These are phyloP conservation scores for Xylaria palmicola DNA, from an alignment of 495 filamentous ascomycete genomes.

Conservation along the genomic window DNA sequence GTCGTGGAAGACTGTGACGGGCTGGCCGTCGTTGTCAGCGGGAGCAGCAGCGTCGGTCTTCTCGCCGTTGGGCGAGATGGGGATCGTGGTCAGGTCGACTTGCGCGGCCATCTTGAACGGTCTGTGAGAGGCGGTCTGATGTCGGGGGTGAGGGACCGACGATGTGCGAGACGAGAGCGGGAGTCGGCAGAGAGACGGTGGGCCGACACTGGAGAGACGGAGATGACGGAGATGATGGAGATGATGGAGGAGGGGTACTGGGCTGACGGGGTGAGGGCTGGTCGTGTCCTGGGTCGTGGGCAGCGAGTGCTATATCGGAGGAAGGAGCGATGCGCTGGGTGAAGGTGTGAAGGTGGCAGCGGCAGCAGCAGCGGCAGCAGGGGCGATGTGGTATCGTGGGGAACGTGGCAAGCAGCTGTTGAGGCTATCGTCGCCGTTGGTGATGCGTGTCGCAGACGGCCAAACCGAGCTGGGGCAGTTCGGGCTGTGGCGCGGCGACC, in stretches of 20 bases:
- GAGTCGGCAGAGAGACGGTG: neutral
- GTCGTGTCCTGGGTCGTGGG: neutral
- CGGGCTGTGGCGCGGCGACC: neutral
- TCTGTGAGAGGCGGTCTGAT: neutral
- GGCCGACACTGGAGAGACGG: neutral
- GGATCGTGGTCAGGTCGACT: constrained; percentile 64
- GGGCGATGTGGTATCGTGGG: neutral
- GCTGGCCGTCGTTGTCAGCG: constrained; percentile 44
- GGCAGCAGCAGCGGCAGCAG: neutral
- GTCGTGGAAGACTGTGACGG: constrained; percentile 93
- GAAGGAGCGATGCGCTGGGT: neutral
- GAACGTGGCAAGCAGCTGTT: neutral
- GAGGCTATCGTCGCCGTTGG: neutral
- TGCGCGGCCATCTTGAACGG: constrained; percentile 46
- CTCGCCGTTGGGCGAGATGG: constrained; percentile 66
- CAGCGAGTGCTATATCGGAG: neutral
- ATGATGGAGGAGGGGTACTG: neutral
- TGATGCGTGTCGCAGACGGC: neutral
- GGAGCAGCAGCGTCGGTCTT: constrained; percentile 32
- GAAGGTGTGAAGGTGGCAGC: neutral
- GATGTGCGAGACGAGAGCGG: neutral
- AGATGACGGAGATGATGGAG: neutral
- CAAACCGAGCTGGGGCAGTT: neutral
- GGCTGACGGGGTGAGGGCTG: neutral
- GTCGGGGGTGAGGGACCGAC: neutral